A percentile compares a stretch with the other conserved stretches of the same genome.
These are phyloP conservation scores for Lipomyces sp. DNA, from an alignment of 805 yeast species.

Conservation along the genomic window DNA sequence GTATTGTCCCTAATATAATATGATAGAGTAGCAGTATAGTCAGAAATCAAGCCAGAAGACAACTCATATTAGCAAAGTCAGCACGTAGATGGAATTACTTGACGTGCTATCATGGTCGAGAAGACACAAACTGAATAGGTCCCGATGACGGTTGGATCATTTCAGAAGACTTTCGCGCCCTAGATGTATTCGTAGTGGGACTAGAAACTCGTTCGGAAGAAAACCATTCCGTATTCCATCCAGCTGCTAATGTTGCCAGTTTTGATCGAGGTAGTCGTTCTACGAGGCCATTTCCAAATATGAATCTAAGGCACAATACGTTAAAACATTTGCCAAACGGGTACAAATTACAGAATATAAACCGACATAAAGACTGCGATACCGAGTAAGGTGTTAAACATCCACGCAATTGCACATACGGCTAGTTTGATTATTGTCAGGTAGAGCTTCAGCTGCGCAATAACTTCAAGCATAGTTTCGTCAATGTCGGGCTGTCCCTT, in stretches of 20 bases:
- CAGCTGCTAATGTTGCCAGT: background rate
- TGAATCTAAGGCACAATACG: background rate
- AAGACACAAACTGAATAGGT: background rate
- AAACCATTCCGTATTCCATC: background rate
- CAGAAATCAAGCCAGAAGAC: background rate
- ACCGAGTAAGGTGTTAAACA: slow-evolving; percentile 11
- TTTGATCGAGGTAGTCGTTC: background rate
- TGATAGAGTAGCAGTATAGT: background rate
- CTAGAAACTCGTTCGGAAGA: background rate
- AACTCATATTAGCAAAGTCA: background rate
- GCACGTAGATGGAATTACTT: background rate
- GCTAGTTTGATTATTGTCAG: slow-evolving; percentile 10
- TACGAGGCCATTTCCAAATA: slow-evolving; percentile 1
- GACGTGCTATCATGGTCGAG: background rate
- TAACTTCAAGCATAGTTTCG: background rate
- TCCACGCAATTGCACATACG: slow-evolving; percentile 17
- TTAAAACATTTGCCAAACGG: background rate
- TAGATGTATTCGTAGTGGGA: background rate
- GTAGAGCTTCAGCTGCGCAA: slow-evolving; percentile 11
- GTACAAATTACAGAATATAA: background rate
- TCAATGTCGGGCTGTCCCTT: background rate
- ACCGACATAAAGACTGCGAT: slow-evolving; percentile 17
- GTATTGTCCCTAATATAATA: background rate
- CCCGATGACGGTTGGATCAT: background rate
- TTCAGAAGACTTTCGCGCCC: background rate